Evolutionary conservation across 2,329 filamentous ascomycete species (phyloP), one percentile per base, ranked within the genome.

Genomic region (Trichoderma gracile): DNA sequence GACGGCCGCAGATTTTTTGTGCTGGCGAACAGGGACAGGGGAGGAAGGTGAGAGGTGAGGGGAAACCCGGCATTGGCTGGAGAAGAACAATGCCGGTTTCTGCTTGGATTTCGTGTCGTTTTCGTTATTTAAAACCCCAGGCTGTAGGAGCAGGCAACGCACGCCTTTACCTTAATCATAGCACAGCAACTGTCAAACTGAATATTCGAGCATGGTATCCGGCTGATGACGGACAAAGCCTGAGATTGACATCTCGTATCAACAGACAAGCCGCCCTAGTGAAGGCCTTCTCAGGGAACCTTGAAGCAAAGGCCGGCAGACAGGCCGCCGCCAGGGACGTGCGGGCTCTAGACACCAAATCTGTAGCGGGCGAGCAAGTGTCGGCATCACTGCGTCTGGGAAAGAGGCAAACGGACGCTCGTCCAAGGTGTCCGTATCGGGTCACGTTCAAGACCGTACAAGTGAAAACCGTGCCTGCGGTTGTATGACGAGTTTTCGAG

Each of bases 1-100:
- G 63, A 65, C 63, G 63, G 63, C 57, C 50, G 63, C 63, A 65
- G 57, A 52, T 50, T 52, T 52, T 52, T 14, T 50, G 9, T 33
- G 25, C 27, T 50, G 25, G 47, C 9, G 33, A 30, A 30, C 30
- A 38, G 33, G 10, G 33, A 38, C 33, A 38, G 25, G 27, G 27
- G 49, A 17, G 25, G 21, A 4, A 19, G 49, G 10, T 38, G 33
- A 38, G 33, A 38, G 49, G 25, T 10, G 40, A 47, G 56, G 30
- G 30, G 57, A 50, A 21, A 60, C 43, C 27, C 43, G 19, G 49
- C 19, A 33, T 30, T 30, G 25, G 23, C 23, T 17, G 23, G 17
- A 19, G n/a, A 19, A 19, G 42, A n/a, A 19, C 3, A 19, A n/a
- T 10, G 42, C 17, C 6, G 17, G 47, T 6, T 23, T 27, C 3